Evolutionary conservation across 2,329 filamentous ascomycete species (phyloP).

Genomic region (Diplocarpon rosae): DNA sequence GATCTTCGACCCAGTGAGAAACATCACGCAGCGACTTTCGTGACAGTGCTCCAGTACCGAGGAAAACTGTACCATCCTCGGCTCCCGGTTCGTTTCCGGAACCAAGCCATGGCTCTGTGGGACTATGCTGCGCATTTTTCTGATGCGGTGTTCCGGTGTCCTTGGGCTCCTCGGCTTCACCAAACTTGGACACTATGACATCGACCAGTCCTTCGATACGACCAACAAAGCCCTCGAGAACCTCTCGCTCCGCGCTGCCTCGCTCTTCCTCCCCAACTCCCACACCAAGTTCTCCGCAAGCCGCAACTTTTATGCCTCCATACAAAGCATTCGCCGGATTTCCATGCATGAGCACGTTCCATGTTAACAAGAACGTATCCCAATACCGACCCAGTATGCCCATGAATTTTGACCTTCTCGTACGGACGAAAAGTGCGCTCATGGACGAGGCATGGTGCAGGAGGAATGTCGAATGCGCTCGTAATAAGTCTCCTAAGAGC

Average conservation of each 20-base stretch:
- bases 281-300: conserved; percentile 81
- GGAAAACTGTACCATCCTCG: conserved; percentile 77
- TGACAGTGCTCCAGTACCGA: conserved; percentile 66
- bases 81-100: conserved; percentile 54
- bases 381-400: conserved; percentile 69
- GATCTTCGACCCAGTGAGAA: conserved; percentile 77
- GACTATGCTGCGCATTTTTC: conserved; percentile 11
- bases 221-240: conserved; percentile 76
- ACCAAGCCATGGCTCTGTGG: conserved; percentile 57
- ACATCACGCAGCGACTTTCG: conserved; percentile 60
- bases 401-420: conserved; percentile 58
- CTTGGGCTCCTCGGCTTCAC: conserved; percentile 29
- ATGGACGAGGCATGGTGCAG: conserved; percentile 77
- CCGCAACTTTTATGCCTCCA: conserved; percentile 76
- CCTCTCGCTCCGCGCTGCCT: conserved; percentile 86
- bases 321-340: conserved; percentile 75
- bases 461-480: conserved; percentile 74
- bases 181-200: conserved; percentile 78
- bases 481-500: conserved; percentile 68
- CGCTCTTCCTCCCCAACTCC: conserved; percentile 94
- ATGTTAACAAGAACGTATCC: conserved; percentile 57
- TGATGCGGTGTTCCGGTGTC: conserved; percentile 9
- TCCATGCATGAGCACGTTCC: conserved; percentile 84
- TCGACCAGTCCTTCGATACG: conserved; percentile 79
- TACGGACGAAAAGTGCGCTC: conserved; percentile 54